Evolutionary conservation across 306 rosid species (phyloP).

Genomic region (Vigna unguiculata): DNA sequence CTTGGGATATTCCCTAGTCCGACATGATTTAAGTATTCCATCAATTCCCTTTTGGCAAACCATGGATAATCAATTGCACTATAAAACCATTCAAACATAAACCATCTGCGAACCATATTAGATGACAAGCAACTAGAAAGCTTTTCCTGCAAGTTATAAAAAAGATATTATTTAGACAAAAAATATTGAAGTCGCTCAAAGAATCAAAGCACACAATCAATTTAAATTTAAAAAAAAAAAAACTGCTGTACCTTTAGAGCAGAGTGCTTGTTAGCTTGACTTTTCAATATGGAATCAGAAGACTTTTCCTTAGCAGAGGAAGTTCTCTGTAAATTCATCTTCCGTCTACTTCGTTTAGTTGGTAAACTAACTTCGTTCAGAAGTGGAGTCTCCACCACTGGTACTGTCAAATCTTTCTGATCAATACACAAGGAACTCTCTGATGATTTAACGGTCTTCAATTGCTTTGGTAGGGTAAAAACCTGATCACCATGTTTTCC

Average conservation of each 20-base stretch:
- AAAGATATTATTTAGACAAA: neutral
- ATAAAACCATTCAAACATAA: slow-evolving; percentile 92
- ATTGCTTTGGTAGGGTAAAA: slow-evolving; percentile 57
- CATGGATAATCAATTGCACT: slow-evolving; percentile 96
- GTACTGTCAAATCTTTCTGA: slow-evolving; percentile 50
- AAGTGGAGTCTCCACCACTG: slow-evolving; percentile 58
- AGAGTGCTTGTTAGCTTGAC: slow-evolving; percentile 53
- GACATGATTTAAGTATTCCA: slow-evolving; percentile 94
- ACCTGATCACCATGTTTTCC: slow-evolving; percentile 61
- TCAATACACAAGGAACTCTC: slow-evolving; percentile 61
- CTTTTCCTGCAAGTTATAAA: slow-evolving; percentile 68
- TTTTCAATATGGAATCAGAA: slow-evolving; percentile 54
- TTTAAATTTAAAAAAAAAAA: slow-evolving; percentile 22
- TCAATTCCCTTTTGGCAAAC: slow-evolving; percentile 91
- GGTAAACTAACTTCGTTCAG: slow-evolving; percentile 56
- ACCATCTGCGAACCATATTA: slow-evolving; percentile 75
- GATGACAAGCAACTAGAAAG: slow-evolving; percentile 79
- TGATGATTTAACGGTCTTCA: slow-evolving; percentile 57
- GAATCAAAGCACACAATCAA: slow-evolving; percentile 10
- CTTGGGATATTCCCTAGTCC: slow-evolving; percentile 88
- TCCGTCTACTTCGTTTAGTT: slow-evolving; percentile 67
- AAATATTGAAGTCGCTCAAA: slow-evolving; percentile 29
- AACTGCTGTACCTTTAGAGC: slow-evolving; percentile 55
- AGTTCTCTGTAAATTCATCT: slow-evolving; percentile 56
- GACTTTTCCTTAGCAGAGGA: slow-evolving; percentile 56